These are phyloP conservation scores for Clavaria fumosa DNA, from an alignment of 768 basidiomycete species.

Conservation along the genomic window DNA sequence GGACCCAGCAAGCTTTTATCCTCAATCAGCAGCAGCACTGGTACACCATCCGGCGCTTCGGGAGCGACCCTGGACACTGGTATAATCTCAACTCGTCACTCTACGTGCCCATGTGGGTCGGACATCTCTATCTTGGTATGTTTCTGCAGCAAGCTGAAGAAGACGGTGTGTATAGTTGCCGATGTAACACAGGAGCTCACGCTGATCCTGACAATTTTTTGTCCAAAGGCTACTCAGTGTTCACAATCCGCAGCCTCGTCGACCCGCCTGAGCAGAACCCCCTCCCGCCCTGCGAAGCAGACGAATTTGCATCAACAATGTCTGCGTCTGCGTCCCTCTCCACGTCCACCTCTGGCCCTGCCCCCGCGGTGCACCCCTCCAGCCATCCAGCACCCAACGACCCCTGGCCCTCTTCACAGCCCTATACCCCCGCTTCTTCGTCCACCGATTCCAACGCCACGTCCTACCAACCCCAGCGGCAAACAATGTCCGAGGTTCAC, in stretches of 20 bases:
- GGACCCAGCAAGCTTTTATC: slow-evolving; percentile 75
- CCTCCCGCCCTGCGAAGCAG: slow-evolving; percentile 57
- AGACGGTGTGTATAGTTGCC: slow-evolving; percentile 49
- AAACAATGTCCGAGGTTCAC: neutral
- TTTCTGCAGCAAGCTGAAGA: slow-evolving; percentile 74
- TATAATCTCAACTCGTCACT: slow-evolving; percentile 79
- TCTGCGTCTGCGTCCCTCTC: slow-evolving; percentile 33
- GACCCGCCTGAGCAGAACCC: slow-evolving; percentile 30
- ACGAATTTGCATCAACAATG: slow-evolving; percentile 51
- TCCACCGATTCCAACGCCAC: neutral
- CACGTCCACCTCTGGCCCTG: slow-evolving; percentile 3
- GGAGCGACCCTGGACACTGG: slow-evolving; percentile 51
- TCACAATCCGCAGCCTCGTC: slow-evolving; percentile 53
- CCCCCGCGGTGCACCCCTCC: too few relatives aligned
- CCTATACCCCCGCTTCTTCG: slow-evolving; percentile 2
- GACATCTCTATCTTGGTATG: slow-evolving; percentile 72
- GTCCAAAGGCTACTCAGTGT: slow-evolving; percentile 58
- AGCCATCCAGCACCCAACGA: slow-evolving; percentile 3
- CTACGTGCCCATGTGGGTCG: slow-evolving; percentile 62
- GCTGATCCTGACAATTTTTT: neutral
- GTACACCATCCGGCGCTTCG: slow-evolving; percentile 79
- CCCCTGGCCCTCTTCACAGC: neutral
- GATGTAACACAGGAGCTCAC: neutral
- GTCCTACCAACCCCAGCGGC: neutral
- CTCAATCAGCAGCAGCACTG: slow-evolving; percentile 80